A percentile compares a stretch with the other conserved stretches of the same genome.
Conservation (phyloP, 768 basidiomycete genomes). For the Rubroboletus pulcherrimus region DNA sequence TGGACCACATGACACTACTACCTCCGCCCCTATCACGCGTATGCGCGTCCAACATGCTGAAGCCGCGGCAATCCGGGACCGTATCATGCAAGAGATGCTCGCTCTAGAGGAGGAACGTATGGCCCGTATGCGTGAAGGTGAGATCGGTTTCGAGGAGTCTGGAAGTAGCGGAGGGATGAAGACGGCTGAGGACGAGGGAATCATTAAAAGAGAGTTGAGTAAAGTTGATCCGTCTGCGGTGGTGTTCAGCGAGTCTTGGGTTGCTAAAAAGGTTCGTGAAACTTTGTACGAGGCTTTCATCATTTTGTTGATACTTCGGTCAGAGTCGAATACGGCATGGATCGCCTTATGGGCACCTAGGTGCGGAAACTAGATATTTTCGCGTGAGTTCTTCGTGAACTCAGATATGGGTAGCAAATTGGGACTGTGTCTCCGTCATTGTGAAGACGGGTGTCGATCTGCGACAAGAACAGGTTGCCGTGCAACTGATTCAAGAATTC, state of each 20-base stretch:
- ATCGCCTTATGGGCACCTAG: conserved; percentile 95
- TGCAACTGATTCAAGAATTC: conserved; percentile 91
- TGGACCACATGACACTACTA: conserved; percentile 24
- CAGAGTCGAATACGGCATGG: conserved; percentile 83
- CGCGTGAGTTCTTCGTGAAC: conserved; percentile 2
- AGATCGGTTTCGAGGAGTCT: conserved; percentile 53
- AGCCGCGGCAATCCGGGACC: conserved; percentile 84
- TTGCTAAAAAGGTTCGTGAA: conserved; percentile 74
- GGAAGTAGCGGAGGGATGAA: conserved; percentile 48
- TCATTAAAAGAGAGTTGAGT: conserved; percentile 89
- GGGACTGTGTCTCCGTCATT: conserved; percentile 94
- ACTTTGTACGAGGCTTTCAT: not conserved
- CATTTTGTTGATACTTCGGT: conserved; percentile 5
- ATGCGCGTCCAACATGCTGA: conserved; percentile 78
- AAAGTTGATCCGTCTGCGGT: conserved; percentile 95
- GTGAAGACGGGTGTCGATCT: conserved; percentile 98
- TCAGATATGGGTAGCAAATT: conserved; percentile 47
- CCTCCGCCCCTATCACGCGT: conserved; percentile 40
- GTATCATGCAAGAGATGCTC: conserved; percentile 99
- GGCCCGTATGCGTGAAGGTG: conserved; percentile 81
- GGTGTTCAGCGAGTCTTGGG: conserved; percentile 95
- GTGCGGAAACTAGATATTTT: conserved; percentile 35
- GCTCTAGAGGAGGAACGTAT: conserved; percentile 95
- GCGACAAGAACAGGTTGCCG: conserved; percentile 95
- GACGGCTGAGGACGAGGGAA: conserved; percentile 85